Percentiles rank a stretch among this genome's conserved stretches.
Conservation (phyloP, 2,329 filamentous ascomycete genomes). For the Botrytis elliptica region DNA sequence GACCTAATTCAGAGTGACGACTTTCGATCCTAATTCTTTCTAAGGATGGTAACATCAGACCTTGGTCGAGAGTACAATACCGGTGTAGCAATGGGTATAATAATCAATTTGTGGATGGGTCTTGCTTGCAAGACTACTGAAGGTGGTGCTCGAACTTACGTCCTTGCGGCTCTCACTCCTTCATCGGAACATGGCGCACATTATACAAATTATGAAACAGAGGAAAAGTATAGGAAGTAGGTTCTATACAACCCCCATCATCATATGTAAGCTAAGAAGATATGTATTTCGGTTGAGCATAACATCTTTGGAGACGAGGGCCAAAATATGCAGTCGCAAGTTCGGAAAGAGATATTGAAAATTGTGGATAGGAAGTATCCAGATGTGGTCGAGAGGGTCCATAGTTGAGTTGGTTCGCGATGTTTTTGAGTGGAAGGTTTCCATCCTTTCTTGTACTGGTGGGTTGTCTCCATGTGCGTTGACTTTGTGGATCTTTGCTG, state of each 20-base stretch:
- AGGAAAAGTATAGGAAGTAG: slow-evolving; percentile 34
- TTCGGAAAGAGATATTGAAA: slow-evolving; percentile 32
- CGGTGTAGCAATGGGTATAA: slow-evolving; percentile 22
- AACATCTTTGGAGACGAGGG: slow-evolving; percentile 31
- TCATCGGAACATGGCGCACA: slow-evolving; percentile 34
- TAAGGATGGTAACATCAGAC: slow-evolving; percentile 32
- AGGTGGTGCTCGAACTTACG: slow-evolving; percentile 37
- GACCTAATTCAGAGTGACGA: not conserved
- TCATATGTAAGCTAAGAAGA: slow-evolving; percentile 2
- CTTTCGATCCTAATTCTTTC: not conserved
- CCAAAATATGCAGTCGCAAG: slow-evolving; percentile 32
- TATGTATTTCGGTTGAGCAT: slow-evolving; percentile 27
- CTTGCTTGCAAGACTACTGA: slow-evolving; percentile 36
- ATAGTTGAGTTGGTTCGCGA: not conserved
- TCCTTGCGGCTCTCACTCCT: slow-evolving; percentile 34
- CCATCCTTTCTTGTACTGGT: not conserved
- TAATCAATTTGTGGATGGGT: slow-evolving; percentile 26
- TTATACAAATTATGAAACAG: slow-evolving; percentile 31
- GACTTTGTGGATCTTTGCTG: not conserved
- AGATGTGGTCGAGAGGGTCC: not conserved
- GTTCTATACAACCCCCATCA: slow-evolving; percentile 10
- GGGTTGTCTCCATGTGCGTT: not conserved
- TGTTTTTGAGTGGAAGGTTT: not conserved
- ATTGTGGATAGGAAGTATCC: slow-evolving; percentile 30
- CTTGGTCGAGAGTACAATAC: slow-evolving; percentile 31